phyloP scores from a whole-genome alignment of 805 yeast species.

The Groenewaldozyma tartarivorans region DNA sequence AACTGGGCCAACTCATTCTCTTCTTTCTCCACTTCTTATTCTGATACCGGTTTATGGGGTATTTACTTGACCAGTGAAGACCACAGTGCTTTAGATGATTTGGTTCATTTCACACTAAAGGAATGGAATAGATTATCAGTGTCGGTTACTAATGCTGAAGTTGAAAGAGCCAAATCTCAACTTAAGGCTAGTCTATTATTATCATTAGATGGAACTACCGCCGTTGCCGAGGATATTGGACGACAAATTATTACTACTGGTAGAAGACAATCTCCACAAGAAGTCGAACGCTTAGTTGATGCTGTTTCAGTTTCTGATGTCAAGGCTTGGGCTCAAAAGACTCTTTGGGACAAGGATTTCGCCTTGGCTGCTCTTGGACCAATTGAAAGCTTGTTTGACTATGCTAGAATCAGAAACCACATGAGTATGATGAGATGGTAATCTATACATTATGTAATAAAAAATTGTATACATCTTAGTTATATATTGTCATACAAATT shows the following conservation, averaged over 20 bases:
- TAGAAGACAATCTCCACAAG: constrained; percentile 59
- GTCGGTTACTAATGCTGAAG: constrained; percentile 80
- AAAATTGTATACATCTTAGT: too few relatives aligned
- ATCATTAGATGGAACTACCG: constrained; percentile 89
- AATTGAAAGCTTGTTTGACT: constrained; percentile 59
- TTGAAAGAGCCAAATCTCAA: constrained; percentile 90
- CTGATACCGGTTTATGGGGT: constrained; percentile 98
- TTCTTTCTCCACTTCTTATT: constrained; percentile 95
- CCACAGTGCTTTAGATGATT: constrained; percentile 50
- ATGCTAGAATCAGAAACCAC: constrained; percentile 46
- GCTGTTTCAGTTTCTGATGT: constrained; percentile 71
- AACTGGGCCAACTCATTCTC: constrained; percentile 83
- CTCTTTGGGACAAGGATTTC: constrained; percentile 66
- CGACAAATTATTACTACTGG: constrained; percentile 96
- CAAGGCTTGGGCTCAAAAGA: constrained; percentile 77
- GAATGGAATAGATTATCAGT: constrained; percentile 84
- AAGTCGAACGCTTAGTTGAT: constrained; percentile 66
- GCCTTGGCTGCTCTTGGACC: constrained; percentile 92
- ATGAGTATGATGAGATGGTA: constrained; percentile 33
- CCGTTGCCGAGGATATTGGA: constrained; percentile 95
- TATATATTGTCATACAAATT: not conserved
- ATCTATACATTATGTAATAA: constrained; percentile 5
- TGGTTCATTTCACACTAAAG: constrained; percentile 63
- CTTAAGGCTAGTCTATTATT: constrained; percentile 83
- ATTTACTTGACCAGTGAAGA: constrained; percentile 82